Base-by-base conservation (phyloP, 495 filamentous ascomycete species). In the Penicillium macrosclerotiorum region DNA sequence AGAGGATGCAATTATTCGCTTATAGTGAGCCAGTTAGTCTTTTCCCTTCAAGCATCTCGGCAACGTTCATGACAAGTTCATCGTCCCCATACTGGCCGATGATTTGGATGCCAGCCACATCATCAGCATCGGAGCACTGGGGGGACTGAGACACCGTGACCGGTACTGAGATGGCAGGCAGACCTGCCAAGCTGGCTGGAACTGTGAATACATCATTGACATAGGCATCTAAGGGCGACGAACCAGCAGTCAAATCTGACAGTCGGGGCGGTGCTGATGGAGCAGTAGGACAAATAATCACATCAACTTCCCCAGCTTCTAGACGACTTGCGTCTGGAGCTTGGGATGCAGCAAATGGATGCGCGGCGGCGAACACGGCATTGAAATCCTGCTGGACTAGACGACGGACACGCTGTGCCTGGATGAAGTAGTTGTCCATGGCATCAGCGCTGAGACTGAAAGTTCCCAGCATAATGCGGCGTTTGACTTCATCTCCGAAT, bases 131-230 rank as follows among this genome's bases (percentile, higher is more conserved):
- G 4, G 53, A 40, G 4, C 61, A 45, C 7, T 62, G 59, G 20
- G 60, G 56, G 38, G 51, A 51, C 37, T 42, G 39, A 27, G 45
- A 14, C 11, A 61, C 47, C 1, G 62, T 62, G 14, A 92, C 77
- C 3, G 93, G 94, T 8, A 97, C 72, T 52, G 88, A 95, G 31
- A 95, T 78, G 13, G 91, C 88, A 8, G 93, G 93, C 25, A 99
- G 70, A 3, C 93, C 94, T 5, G 93, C 94, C 47, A 99, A 65
- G 58, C 88, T 96, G 16, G 94, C 90, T 11, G 93, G 93, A 6
- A 97, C 93, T 0, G 93, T 97, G 63, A 96, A 88, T 11, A 96
- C 88, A 70, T 99, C 93, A 54, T 89, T 95, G 66, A 87, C 84
- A 58, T 95, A 97, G 2, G 78, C 76, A 57, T 83, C 72, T 32